phyloP scores from a whole-genome alignment of 495 filamentous ascomycete genomes.

The Penicillium pancosmium region DNA sequence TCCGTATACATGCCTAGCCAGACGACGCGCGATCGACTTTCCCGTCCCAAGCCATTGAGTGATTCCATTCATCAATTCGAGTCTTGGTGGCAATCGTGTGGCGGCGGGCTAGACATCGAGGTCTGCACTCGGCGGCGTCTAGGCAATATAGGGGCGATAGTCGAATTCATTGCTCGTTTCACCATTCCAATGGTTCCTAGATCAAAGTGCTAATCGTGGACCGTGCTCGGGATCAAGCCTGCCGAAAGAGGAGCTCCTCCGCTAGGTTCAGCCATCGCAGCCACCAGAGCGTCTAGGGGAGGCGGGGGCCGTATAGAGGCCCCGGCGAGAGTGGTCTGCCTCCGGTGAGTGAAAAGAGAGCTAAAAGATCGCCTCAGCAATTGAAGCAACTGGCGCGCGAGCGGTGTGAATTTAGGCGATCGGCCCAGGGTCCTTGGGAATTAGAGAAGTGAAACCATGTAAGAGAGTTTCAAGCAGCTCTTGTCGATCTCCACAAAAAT shows the following conservation, averaged over 20 bases:
- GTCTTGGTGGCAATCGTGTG: slow-evolving; percentile 4
- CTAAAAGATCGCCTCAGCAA: background rate
- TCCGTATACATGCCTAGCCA: background rate
- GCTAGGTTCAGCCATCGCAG: slow-evolving; percentile 29
- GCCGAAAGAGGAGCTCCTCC: slow-evolving; percentile 10
- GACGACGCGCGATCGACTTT: background rate
- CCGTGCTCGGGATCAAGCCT: slow-evolving; percentile 3
- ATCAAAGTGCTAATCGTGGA: background rate
- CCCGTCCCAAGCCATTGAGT: slow-evolving; percentile 4
- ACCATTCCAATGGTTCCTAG: background rate
- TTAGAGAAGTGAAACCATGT: background rate
- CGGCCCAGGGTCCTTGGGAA: background rate
- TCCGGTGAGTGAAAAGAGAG: slow-evolving; percentile 20
- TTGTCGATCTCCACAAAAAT: background rate
- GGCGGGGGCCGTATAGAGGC: slow-evolving; percentile 6
- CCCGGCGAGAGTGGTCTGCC: slow-evolving; percentile 2
- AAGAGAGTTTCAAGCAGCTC: background rate
- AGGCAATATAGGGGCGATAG: slow-evolving; percentile 1
- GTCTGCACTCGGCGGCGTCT: background rate
- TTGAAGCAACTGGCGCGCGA: slow-evolving; percentile 2
- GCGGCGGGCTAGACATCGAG: slow-evolving; percentile 10
- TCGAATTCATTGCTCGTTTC: slow-evolving; percentile 3
- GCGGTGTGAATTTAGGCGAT: slow-evolving; percentile 7
- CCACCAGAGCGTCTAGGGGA: background rate
- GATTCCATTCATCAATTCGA: background rate